Evolutionary conservation across 257 asterid genomes (phyloP), one percentile per base, ranked within the genome.

Genomic region (Nicotiana attenuata): DNA sequence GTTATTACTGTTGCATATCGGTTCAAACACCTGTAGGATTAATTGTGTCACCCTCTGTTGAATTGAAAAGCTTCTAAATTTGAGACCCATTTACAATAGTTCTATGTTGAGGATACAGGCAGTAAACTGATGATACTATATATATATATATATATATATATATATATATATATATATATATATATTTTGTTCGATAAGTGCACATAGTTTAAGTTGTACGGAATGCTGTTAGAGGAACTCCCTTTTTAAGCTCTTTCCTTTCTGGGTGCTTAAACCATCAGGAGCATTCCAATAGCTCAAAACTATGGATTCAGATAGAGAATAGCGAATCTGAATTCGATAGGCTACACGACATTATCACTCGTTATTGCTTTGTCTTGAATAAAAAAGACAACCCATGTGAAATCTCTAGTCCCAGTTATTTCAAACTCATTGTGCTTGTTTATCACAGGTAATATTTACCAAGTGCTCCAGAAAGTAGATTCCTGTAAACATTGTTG

Each of bases 141-240:
- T n/a, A 38, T 33, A 14, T 67, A 5, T 68, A 1, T 67, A 14
- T 67, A 5, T 68, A 1, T 67, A 14, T 67, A 5, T 68, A 1
- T 67, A 14, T 67, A 5, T 68, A 1, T 67, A 14, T 67, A 5
- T 68, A 1, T 17, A 38, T 68, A 5, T n/a, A 38, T 33, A 14
- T 67, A 5, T 68, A 1, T 67, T 38, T 19, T 31, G n/a, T 68
- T 11, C 5, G 10, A 10, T 38, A 7, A 19, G 56, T 35, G 77
- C n/a, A 68, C 56, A 68, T 38, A 19, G 56, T 68, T 15, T 68
- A 68, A 10, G 56, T 68, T 68, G 11, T 50, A n/a, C 41, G 77
- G 56, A 68, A n/a, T 68, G 77, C 50, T 68, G 77, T 38, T n/a
- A 38, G 77, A 35, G 29, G 76, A 68, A 38, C 77, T 68, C 77